Base-by-base conservation (phyloP, 2,329 filamentous ascomycete species). In the Ophiostoma ulmi region DNA sequence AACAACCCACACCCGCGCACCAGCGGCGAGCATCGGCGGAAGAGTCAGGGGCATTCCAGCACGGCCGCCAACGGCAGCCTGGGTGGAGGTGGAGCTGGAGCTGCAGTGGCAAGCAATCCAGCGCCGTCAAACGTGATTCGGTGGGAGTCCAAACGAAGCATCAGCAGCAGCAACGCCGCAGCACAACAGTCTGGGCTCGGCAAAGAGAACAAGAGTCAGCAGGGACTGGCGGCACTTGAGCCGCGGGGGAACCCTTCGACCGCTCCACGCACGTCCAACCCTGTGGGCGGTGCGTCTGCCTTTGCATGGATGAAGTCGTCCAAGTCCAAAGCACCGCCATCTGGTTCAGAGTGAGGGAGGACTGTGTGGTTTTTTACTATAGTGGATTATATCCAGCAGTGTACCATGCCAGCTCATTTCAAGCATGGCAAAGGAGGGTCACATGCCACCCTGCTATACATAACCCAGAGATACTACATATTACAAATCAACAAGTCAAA, bases 231-330 rank as follows among this genome's bases (percentile, higher is more conserved):
- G 0, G 71, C 74, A 3, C 71, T 74, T 71, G 79, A 81, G 66
- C 74, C 75, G 55, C 80, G 81, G 70, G 70, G 31, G 71, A 52
- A 78, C 81, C 76, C 80, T 22, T 77, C 82, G 6, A 52, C 70
- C 20, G 31, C 67, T 1, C 71, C 87, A 20, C 86, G 88, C 71
- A 85, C 88, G 7, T 84, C 88, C 41, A 98, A 98, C 77, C 94
- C 95, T 0, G 87, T 97, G 22, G 94, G 94, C 10, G 92, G 92
- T n/a, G 94, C 91, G 17, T 95, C 92, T 72, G 94, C 94, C 2
- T 98, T 98, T 81, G 90, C 91, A 14, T 98, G 94, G 94, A 90
- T 97, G 83, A 94, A 91, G 67, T 80, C 64, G 67, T 80, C 65
- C 39, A 67, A 67, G 39, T 3, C 65, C 2, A 67, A 67, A 22